Conservation (phyloP, 2,329 filamentous ascomycete genomes). For the Trichoderma koningii region DNA sequence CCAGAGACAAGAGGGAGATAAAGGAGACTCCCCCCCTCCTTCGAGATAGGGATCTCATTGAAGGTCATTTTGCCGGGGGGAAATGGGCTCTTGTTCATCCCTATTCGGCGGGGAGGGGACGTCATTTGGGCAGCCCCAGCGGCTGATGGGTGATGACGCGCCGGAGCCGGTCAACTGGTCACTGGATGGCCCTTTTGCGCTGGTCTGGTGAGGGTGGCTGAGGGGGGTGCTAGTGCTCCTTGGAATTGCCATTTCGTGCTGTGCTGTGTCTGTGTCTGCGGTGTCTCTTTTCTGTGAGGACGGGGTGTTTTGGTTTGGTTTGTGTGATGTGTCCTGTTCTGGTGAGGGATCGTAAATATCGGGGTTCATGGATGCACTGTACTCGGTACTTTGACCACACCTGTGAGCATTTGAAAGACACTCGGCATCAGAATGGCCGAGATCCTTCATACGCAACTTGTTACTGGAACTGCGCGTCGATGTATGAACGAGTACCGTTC, state of each 20-base stretch:
- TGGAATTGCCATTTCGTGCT: not conserved
- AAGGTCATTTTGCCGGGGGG: conserved; percentile 18
- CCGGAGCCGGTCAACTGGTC: conserved; percentile 19
- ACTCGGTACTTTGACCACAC: not conserved
- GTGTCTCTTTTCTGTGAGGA: not conserved
- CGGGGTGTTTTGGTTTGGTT: too few species aligned
- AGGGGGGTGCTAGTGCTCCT: conserved; percentile 5
- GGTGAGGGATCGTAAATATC: not conserved
- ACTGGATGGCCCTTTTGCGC: not conserved
- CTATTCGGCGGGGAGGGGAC: conserved; percentile 21
- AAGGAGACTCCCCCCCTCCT: not conserved
- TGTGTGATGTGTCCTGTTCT: too few species aligned
- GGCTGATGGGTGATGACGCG: conserved; percentile 27
- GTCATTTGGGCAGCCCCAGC: conserved; percentile 22
- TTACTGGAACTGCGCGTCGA: not conserved
- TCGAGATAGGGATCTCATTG: not conserved
- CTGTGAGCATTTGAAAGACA: not conserved
- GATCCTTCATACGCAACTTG: too few species aligned
- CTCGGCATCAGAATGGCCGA: too few species aligned
- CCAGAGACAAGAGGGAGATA: not conserved
- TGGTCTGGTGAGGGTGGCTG: conserved; percentile 23
- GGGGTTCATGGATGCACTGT: not conserved
- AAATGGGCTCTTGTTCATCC: not conserved
- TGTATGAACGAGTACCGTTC: too few species aligned
- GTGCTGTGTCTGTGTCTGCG: not conserved